Evolutionary conservation across 768 basidiomycete species (phyloP).

Genomic region (Lanmaoa rubissima): DNA sequence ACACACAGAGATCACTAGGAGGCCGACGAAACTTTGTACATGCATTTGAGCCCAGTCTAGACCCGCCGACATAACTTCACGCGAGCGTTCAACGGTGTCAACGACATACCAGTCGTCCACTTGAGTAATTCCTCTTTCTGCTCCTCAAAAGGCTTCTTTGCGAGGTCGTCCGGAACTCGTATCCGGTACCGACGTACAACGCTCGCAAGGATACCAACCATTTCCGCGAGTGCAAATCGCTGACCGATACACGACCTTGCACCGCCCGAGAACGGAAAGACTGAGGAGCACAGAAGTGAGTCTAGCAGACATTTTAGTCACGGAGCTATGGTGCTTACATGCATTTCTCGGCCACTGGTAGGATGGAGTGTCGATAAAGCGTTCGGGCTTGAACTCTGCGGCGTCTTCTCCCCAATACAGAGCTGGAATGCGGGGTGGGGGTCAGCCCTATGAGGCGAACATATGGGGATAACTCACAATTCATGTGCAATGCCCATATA

Average conservation of each 20-base stretch:
- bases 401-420: constrained; percentile 49
- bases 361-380: constrained; percentile 48
- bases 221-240: constrained; percentile 45
- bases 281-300: constrained; percentile 19
- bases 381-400: constrained; percentile 45
- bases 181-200: no score
- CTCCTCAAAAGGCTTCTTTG: no score
- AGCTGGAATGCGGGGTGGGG: constrained; percentile 27
- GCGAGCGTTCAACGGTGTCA: no score
- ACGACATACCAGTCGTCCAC: no score
- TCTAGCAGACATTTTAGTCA: neutral
- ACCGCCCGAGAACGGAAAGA: constrained; percentile 46
- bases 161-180: no score
- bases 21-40: neutral
- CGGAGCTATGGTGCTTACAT: constrained; percentile 30
- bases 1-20: neutral
- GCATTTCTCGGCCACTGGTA: constrained; percentile 54
- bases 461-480: constrained; percentile 34
- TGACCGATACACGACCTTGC: constrained; percentile 49
- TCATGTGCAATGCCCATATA: constrained; percentile 43
- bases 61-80: no score
- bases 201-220: no score
- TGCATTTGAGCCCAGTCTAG: no score
- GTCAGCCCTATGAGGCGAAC: neutral
- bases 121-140: no score